Evolutionary conservation across 2,329 filamentous ascomycete genomes (phyloP), one percentile per base, ranked within the genome.

Genomic region (Pseudogymnoascus sp.): DNA sequence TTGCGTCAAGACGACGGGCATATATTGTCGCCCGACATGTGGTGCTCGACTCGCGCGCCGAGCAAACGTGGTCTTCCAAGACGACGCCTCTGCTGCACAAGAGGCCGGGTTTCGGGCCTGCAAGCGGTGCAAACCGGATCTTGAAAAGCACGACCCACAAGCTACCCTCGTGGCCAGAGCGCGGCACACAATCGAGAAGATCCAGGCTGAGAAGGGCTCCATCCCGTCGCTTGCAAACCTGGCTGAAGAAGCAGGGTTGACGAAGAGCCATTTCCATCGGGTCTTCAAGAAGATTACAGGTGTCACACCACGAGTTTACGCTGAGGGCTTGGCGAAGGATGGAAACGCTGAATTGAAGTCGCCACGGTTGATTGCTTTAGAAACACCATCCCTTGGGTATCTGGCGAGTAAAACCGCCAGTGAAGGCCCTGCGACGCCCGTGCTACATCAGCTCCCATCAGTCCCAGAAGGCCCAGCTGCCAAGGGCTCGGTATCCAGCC

Each of bases 11-110:
- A 78, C 77, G 3, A 82, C 80, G 3, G 74, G 72, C 23, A 79
- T 81, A 56, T 88, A 84, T 73, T 88, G 85, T 71, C 79, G 84
- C 1, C 84, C 85, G 1, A 83, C 79, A 18, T 88, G 85, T 70
- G 80, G 81, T 14, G 83, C 83, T 1, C 79, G 85, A 0, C 79
- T 87, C 11, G 84, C 86, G 1, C 79, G 84, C 1, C 79, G 84
- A 53, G 80, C 83, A 60, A 88, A 88, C 60, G 79, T 87, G 3
- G 71, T 73, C 1, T 88, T 86, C 72, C 85, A 79, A 72, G 70
- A 77, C 14, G 77, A 74, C 0, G 69, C 76, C 0, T 65, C 70
- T 0, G 75, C 80, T 31, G 85, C 85, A 1, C 73, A 74, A 43
- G 66, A 68, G 0, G 78, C 74, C 12, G 80, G 84, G 1, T 87